Evolutionary conservation across 495 filamentous ascomycete species (phyloP), one percentile per base, ranked within the genome.

Genomic region (Evansstolkia leycettana): DNA sequence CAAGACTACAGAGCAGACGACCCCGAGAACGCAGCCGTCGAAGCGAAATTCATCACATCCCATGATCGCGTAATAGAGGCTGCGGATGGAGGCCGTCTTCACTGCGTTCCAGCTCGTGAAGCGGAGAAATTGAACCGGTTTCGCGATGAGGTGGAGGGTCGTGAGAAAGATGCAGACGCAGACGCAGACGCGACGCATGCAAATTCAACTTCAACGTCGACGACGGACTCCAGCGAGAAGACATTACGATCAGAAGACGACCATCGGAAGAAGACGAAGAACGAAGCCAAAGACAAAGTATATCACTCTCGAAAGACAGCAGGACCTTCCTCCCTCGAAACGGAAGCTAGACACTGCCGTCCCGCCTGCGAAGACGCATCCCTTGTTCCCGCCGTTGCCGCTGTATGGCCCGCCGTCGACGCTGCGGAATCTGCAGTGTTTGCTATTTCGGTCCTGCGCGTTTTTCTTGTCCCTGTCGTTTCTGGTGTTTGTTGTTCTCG

Each of bases 371-470:
- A 23, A 23, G 20, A 23, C 78, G 5, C 78, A 93, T 48, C 87
- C 88, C 6, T 57, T 94, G 1, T 96, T 96, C 46, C 89, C 89
- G 8, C 82, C 85, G 7, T 55, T 96, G 10, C 88, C 88, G 0
- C 59, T 84, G 2, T 94, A 94, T 42, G 82, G 81, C 0, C 78
- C 86, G 0, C 78, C 86, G 0, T 76, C 80, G 2, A 15, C 67
- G 2, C 37, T 79, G 17, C 60, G 78, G 26, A 64, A 72, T 23
- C 17, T 86, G n/a, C 79, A 84, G 39, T 80, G 69, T 49, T 55
- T 62, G 17, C 48, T 55, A 5, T 79, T 88, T 31, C 72, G 77
- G 8, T 38, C 63, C 10, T 60, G 75, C 0, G 86, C 86, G 0
- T 79, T 82, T 33, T 61, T 88, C 13, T 61, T 93, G 5, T 89